Conservation (phyloP, 306 rosid genomes). For the Abrus precatorius region DNA sequence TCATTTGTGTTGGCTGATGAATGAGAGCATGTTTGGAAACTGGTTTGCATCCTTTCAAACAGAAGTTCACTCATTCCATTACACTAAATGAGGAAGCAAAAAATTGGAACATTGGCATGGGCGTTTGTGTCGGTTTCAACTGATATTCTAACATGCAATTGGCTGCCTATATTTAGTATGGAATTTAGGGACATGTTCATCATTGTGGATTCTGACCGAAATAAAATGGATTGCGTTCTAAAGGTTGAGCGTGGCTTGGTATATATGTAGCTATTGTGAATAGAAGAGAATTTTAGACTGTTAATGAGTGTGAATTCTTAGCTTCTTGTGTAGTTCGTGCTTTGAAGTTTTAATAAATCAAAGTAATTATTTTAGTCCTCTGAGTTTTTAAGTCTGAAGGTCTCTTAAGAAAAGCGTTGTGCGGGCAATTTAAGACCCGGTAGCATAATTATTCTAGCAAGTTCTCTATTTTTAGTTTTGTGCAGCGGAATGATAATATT, state of each 20-base stretch:
- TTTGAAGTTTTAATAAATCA: neutral
- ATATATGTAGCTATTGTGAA: neutral
- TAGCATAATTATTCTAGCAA: too few relatives aligned
- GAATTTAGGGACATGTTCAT: neutral
- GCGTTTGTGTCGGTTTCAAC: neutral
- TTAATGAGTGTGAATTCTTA: neutral
- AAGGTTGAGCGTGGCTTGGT: neutral
- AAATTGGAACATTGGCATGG: too few relatives aligned
- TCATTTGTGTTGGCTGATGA: neutral
- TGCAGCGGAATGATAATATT: too few relatives aligned
- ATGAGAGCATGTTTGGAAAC: neutral
- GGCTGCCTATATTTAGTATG: neutral
- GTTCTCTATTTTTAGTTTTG: too few relatives aligned
- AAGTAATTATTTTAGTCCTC: neutral
- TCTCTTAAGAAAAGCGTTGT: neutral
- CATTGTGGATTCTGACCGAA: conserved; percentile 13
- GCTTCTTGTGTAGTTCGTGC: neutral
- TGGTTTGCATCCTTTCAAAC: too few relatives aligned
- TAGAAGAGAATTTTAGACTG: neutral
- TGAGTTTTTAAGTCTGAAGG: neutral
- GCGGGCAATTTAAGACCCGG: neutral
- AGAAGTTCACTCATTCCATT: too few relatives aligned
- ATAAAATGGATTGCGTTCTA: neutral
- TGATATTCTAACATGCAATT: neutral
- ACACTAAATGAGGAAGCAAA: too few relatives aligned